Evolutionary conservation across 306 rosid species (phyloP).

Genomic region (Fragaria nilgerrensis): DNA sequence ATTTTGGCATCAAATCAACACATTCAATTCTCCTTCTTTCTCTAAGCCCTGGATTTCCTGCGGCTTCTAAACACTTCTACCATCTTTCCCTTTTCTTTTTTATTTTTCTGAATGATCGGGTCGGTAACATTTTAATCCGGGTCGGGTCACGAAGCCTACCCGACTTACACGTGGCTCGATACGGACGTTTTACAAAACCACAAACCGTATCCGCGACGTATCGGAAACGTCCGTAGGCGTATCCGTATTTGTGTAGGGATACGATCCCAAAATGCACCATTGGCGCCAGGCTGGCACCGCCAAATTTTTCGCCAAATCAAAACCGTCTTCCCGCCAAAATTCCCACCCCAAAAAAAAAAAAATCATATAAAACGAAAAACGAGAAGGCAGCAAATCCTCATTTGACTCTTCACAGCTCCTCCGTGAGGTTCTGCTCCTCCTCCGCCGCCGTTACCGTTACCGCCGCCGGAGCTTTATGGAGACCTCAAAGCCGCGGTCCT

Average conservation of each 20-base stretch:
- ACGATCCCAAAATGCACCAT: neutral
- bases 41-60: constrained; percentile 17
- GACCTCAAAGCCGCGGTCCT: constrained; percentile 28
- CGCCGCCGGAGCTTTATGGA: constrained; percentile 34
- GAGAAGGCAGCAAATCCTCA: neutral
- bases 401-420: neutral
- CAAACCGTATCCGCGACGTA: too few species aligned
- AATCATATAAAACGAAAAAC: neutral
- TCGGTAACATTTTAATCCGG: neutral
- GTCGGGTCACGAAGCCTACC: neutral
- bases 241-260: too few species aligned
- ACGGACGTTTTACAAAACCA: too few species aligned
- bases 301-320: neutral
- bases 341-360: neutral
- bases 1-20: constrained; percentile 25
- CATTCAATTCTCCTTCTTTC: constrained; percentile 25
- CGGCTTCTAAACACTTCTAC: neutral
- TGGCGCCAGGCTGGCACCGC: neutral
- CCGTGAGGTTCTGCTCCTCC: too few species aligned
- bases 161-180: too few species aligned
- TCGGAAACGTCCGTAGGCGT: too few species aligned
- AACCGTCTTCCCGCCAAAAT: neutral
- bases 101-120: too few species aligned
- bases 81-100: neutral
- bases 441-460: neutral